Evolutionary conservation across 1,284 basidiomycete species (phyloP).

Genomic region (Melampsora larici-populina): DNA sequence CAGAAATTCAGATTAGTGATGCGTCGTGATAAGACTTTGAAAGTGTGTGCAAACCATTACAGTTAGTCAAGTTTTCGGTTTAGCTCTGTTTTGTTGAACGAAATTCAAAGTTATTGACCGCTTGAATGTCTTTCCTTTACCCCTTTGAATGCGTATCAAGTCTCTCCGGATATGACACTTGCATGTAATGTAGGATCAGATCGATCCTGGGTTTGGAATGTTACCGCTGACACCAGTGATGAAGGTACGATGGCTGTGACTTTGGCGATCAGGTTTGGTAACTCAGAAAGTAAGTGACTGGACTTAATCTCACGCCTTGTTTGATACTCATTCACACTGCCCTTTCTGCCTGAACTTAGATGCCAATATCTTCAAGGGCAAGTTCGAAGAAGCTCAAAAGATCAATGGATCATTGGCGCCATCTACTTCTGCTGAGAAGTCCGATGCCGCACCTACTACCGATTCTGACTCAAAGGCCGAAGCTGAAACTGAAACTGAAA

Average conservation of each 20-base stretch:
- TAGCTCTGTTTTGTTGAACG: neutral
- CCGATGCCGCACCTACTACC: slow-evolving; percentile 48
- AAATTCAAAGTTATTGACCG: neutral
- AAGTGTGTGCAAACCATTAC: slow-evolving; percentile 98
- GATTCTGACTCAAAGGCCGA: slow-evolving; percentile 21
- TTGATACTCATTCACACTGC: neutral
- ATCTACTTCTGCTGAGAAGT: slow-evolving; percentile 50
- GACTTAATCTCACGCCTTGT: neutral
- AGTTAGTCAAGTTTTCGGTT: slow-evolving; percentile 62
- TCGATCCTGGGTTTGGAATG: slow-evolving; percentile 99
- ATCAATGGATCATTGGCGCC: slow-evolving; percentile 61
- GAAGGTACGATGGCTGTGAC: slow-evolving; percentile 88
- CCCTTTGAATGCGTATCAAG: slow-evolving; percentile 56
- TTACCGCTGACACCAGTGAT: slow-evolving; percentile 81
- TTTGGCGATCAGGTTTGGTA: slow-evolving; percentile 96
- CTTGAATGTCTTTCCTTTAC: neutral
- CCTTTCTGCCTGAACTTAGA: slow-evolving; percentile 59
- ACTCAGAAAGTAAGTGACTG: slow-evolving; percentile 79
- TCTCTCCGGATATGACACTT: slow-evolving; percentile 84
- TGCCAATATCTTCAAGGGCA: slow-evolving; percentile 78
- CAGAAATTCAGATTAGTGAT: slow-evolving; percentile 95
- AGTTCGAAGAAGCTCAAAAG: slow-evolving; percentile 78
- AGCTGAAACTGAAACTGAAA: slow-evolving; percentile 43
- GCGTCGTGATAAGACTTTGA: slow-evolving; percentile 99
- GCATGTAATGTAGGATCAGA: slow-evolving; percentile 98